Evolutionary conservation across 2,329 filamentous ascomycete genomes (phyloP).

Genomic region (Microdochium paspali): DNA sequence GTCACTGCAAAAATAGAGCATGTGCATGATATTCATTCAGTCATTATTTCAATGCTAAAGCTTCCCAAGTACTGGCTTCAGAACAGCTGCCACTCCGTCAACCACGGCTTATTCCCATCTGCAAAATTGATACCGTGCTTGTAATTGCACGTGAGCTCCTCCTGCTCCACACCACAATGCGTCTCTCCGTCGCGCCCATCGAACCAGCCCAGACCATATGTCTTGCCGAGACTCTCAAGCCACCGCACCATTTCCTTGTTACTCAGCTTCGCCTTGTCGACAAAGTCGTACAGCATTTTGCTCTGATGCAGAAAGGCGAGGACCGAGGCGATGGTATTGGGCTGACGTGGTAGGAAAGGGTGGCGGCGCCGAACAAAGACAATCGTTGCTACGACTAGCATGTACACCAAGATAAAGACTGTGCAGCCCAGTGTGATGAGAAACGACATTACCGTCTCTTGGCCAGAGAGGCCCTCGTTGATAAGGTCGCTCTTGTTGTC

Average conservation of each 20-base stretch:
- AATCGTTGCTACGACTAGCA: constrained; percentile 46
- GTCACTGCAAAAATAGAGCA: no score
- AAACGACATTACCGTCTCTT: constrained; percentile 56
- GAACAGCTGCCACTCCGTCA: constrained; percentile 26
- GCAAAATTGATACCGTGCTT: constrained; percentile 49
- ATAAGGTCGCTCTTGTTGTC: constrained; percentile 24
- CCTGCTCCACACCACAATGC: constrained; percentile 71
- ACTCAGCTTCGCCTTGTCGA: constrained; percentile 56
- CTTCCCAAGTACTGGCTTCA: no score
- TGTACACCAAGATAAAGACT: constrained; percentile 55
- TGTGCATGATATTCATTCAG: no score
- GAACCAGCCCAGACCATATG: constrained; percentile 73
- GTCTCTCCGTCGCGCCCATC: constrained; percentile 60
- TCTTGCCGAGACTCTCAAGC: constrained; percentile 52
- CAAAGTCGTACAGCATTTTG: constrained; percentile 71
- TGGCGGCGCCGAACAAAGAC: constrained; percentile 55
- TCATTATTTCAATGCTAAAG: no score
- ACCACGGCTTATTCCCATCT: constrained; percentile 42
- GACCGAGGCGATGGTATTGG: constrained; percentile 67
- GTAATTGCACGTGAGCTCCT: constrained; percentile 58
- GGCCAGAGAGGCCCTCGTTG: constrained; percentile 24
- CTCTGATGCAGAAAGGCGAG: constrained; percentile 72
- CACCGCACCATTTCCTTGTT: constrained; percentile 51
- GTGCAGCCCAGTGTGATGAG: constrained; percentile 55
- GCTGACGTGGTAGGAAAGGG: constrained; percentile 68